phyloP scores from a whole-genome alignment of 345 rosid genomes.

The Populus euphratica region DNA sequence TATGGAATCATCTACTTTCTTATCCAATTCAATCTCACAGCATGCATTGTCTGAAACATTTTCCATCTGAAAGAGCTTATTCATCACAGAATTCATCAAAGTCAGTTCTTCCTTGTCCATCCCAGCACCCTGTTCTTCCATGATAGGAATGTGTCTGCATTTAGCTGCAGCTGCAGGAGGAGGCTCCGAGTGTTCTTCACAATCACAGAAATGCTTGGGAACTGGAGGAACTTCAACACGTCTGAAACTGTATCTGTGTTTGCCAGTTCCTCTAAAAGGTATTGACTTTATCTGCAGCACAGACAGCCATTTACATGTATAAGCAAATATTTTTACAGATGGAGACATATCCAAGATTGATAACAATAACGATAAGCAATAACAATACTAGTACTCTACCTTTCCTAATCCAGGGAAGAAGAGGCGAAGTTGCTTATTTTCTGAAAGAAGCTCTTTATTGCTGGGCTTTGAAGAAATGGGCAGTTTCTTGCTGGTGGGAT shows the following conservation, averaged over 20 bases:
- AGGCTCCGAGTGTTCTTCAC: constrained; percentile 66
- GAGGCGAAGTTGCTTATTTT: constrained; percentile 44
- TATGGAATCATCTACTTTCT: constrained; percentile 27
- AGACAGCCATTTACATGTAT: constrained; percentile 1
- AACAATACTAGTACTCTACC: constrained; percentile 27
- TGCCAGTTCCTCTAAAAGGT: constrained; percentile 78
- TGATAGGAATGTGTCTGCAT: constrained; percentile 14
- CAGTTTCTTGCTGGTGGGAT: constrained; percentile 11
- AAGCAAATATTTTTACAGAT: not conserved
- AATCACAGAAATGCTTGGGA: constrained; percentile 74
- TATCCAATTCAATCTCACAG: constrained; percentile 3
- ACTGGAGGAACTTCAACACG: constrained; percentile 49
- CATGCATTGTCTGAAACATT: constrained; percentile 9
- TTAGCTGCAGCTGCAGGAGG: constrained; percentile 22
- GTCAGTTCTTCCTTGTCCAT: constrained; percentile 55
- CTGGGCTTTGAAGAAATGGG: constrained; percentile 15
- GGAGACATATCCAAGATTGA: not conserved
- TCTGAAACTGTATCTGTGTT: constrained; percentile 85
- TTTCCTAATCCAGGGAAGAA: constrained; percentile 71
- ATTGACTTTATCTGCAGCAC: constrained; percentile 58
- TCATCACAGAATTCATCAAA: constrained; percentile 75
- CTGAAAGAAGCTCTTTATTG: constrained; percentile 14
- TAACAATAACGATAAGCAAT: not conserved
- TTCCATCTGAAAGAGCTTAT: constrained; percentile 56
- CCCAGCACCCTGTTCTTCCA: constrained; percentile 35